phyloP scores from a whole-genome alignment of 148 eudicot genomes.

The Rhododendron henanense region DNA sequence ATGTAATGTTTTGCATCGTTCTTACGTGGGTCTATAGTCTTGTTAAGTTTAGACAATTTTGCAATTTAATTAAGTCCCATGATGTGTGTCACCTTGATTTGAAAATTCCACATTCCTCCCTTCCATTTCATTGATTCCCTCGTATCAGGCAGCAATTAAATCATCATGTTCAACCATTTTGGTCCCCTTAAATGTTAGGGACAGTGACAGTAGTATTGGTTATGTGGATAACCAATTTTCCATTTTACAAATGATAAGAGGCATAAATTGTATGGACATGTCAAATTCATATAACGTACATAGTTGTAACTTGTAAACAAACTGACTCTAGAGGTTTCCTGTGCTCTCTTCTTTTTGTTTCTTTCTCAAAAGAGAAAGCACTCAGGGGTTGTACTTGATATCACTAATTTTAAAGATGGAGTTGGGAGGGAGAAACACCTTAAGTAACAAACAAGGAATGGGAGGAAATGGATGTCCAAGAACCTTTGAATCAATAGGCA shows the following conservation, averaged over 20 bases:
- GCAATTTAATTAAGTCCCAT: too few species aligned
- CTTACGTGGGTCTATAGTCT: too few species aligned
- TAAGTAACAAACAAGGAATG: not conserved
- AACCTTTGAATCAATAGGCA: not conserved
- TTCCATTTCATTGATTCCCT: too few species aligned
- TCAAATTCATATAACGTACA: not conserved
- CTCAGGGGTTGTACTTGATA: too few species aligned
- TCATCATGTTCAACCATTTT: too few species aligned
- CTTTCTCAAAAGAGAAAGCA: not conserved
- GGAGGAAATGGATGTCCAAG: not conserved
- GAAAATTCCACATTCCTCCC: too few species aligned
- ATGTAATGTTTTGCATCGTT: too few species aligned
- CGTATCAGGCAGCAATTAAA: too few species aligned
- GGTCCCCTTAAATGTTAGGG: too few species aligned
- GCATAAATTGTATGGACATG: not conserved
- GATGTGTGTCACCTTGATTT: too few species aligned
- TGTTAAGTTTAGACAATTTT: too few species aligned
- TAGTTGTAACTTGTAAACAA: not conserved
- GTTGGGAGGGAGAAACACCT: not conserved
- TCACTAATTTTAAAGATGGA: too few species aligned
- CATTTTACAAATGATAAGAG: not conserved
- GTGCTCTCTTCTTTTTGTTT: not conserved
- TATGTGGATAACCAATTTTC: not conserved
- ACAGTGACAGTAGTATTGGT: not conserved
- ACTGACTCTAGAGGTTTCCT: not conserved